These are phyloP conservation scores for Dimocarpus longan DNA, from an alignment of 345 rosid genomes.

Conservation along the genomic window DNA sequence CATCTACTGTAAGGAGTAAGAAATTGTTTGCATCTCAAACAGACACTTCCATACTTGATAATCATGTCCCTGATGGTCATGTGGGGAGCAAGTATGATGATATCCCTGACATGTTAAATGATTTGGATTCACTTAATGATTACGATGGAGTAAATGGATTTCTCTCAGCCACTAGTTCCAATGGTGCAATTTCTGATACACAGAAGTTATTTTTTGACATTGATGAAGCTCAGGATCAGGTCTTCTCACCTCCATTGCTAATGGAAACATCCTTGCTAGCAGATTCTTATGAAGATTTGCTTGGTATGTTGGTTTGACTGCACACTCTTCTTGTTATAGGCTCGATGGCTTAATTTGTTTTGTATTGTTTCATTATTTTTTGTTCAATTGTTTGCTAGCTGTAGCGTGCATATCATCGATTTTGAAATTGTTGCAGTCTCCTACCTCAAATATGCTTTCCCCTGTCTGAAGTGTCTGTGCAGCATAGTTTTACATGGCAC, in stretches of 20 bases:
- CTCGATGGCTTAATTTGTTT: background rate
- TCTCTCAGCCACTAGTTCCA: constrained; percentile 62
- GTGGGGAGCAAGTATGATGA: constrained; percentile 57
- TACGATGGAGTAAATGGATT: constrained; percentile 73
- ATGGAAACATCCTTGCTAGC: constrained; percentile 72
- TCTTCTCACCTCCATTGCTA: constrained; percentile 88
- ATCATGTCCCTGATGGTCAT: constrained; percentile 43
- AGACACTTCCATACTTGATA: constrained; percentile 48
- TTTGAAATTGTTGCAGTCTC: background rate
- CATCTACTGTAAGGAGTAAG: constrained; percentile 51
- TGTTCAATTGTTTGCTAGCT: background rate
- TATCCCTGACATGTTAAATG: constrained; percentile 59
- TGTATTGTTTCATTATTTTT: background rate
- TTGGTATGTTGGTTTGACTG: constrained; percentile 56
- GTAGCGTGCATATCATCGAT: background rate
- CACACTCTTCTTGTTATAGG: background rate
- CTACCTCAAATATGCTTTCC: background rate
- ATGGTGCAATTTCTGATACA: constrained; percentile 56
- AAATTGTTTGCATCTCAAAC: constrained; percentile 53
- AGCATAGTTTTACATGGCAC: background rate
- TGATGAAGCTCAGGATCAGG: constrained; percentile 71
- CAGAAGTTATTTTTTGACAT: constrained; percentile 61
- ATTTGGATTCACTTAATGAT: constrained; percentile 64
- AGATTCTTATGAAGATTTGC: constrained; percentile 86
- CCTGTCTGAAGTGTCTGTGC: background rate